Conservation (phyloP, 1,284 basidiomycete genomes). For the Irpex rosettiformis region DNA sequence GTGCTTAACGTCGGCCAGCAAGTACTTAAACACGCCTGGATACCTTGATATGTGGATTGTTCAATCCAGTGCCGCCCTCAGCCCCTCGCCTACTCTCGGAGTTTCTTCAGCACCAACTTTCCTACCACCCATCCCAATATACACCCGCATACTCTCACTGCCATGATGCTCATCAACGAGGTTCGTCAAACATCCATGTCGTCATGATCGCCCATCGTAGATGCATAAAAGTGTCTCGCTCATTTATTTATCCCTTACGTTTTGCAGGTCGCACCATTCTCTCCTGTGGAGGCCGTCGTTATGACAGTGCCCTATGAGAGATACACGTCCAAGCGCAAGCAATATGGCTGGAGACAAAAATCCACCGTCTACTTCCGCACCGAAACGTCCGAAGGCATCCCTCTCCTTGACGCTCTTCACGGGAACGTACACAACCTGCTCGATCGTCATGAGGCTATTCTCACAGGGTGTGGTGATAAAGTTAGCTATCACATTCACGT, state of each 20-base stretch:
- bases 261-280: not conserved
- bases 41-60: not conserved
- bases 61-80: not conserved
- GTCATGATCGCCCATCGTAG: not conserved
- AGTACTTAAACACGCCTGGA: not conserved
- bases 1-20: not conserved
- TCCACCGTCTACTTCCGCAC: not conserved
- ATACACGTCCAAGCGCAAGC: slow-evolving; percentile 1
- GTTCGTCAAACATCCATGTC: not conserved
- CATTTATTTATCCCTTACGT: not conserved
- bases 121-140: too few species aligned
- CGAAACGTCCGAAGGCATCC: not conserved
- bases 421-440: not conserved
- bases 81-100: too few species aligned
- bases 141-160: not conserved
- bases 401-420: not conserved
- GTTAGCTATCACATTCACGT: slow-evolving; percentile 1
- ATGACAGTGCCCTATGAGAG: not conserved
- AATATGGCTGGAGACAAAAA: not conserved
- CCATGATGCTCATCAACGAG: not conserved
- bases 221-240: not conserved
- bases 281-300: not conserved
- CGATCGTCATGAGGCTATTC: not conserved
- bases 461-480: not conserved
- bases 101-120: too few species aligned